Percentiles rank a stretch among this genome's conserved stretches.
phyloP scores from a whole-genome alignment of 192 early-diverging fungal genomes.

The Rhizophagus sp. region DNA sequence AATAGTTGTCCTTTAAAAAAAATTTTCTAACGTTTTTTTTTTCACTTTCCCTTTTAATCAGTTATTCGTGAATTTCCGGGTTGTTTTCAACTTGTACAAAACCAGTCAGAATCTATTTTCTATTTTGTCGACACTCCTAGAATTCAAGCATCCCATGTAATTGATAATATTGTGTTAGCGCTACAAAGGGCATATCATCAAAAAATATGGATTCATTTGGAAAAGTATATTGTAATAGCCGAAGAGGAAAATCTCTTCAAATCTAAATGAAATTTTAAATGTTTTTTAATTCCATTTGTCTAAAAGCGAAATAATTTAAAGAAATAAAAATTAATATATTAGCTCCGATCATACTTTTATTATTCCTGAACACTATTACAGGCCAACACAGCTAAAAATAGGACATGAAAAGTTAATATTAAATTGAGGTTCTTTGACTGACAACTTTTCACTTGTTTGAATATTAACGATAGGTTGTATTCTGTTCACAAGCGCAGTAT shows the following conservation, averaged over 20 bases:
- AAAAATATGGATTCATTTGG: neutral
- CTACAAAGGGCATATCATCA: neutral
- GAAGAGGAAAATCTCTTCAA: neutral
- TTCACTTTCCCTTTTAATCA: neutral
- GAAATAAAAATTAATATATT: too few species aligned
- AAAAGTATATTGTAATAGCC: neutral
- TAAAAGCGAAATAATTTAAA: too few species aligned
- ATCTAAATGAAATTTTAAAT: too few species aligned
- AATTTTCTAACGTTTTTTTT: neutral
- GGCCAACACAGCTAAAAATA: too few species aligned
- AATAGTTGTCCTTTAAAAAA: neutral
- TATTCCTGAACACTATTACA: too few species aligned
- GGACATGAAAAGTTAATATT: too few species aligned
- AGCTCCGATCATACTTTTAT: too few species aligned
- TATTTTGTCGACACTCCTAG: neutral
- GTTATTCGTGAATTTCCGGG: neutral
- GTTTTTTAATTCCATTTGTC: too few species aligned
- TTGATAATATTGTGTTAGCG: neutral
- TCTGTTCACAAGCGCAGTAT: too few species aligned
- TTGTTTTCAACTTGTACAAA: neutral
- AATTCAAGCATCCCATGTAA: neutral
- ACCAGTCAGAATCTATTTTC: neutral
- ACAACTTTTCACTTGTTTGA: too few species aligned
- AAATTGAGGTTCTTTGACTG: too few species aligned
- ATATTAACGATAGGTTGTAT: too few species aligned